Percentiles rank a stretch among this genome's conserved stretches.
Evolutionary conservation across 1,284 basidiomycete genomes (phyloP).

Genomic region (Sphaerobolus stellatus): DNA sequence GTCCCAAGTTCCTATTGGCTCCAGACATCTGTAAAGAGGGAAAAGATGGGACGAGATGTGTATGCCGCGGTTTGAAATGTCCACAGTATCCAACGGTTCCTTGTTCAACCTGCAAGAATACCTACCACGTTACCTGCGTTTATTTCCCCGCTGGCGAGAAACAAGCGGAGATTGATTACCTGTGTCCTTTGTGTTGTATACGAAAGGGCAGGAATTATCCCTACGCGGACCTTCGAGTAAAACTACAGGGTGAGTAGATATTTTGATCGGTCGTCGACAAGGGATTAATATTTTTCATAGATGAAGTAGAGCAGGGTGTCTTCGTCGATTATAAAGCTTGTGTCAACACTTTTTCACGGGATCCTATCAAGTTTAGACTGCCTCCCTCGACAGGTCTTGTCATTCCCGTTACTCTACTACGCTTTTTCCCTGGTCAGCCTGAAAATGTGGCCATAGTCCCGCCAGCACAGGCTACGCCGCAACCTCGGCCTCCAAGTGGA

Average conservation of each 20-base stretch:
- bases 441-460: conserved; percentile 28
- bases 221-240: conserved; percentile 72
- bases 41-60: conserved; percentile 72
- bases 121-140: conserved; percentile 74
- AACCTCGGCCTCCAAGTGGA: not conserved
- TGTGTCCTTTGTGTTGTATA: conserved; percentile 72
- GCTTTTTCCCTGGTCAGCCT: conserved; percentile 54
- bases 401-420: conserved; percentile 70
- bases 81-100: conserved; percentile 59
- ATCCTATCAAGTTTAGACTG: conserved; percentile 65
- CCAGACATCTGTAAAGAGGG: conserved; percentile 74
- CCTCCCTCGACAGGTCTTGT: conserved; percentile 62
- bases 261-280: conserved; percentile 8
- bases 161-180: conserved; percentile 42
- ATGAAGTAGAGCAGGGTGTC: conserved; percentile 47
- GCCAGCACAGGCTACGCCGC: not conserved
- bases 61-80: conserved; percentile 73
- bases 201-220: conserved; percentile 66
- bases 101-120: conserved; percentile 62
- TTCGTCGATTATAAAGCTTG: conserved; percentile 72
- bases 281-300: conserved; percentile 28
- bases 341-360: conserved; percentile 70
- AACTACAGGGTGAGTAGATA: conserved; percentile 51
- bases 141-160: conserved; percentile 55
- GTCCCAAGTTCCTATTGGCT: conserved; percentile 71